phyloP scores from a whole-genome alignment of 2,329 filamentous ascomycete genomes.

The Sordariomycetes sp. region DNA sequence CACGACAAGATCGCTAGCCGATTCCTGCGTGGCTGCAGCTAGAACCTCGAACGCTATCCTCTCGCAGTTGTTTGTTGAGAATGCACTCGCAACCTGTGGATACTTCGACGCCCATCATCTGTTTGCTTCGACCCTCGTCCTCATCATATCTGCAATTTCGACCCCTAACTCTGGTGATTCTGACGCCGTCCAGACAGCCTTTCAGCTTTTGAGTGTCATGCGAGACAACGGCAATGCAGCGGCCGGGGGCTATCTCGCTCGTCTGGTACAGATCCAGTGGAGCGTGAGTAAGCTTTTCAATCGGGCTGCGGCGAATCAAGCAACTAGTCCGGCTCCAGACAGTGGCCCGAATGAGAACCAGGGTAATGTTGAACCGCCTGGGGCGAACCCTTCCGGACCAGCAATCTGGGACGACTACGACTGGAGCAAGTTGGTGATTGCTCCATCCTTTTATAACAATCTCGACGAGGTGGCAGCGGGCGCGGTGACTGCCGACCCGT shows the following conservation, averaged over 20 bases:
- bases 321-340: background rate
- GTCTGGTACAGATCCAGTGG: slow-evolving; percentile 7
- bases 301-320: slow-evolving; percentile 1
- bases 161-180: slow-evolving; percentile 8
- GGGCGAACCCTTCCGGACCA: background rate
- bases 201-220: slow-evolving; percentile 7
- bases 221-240: slow-evolving; percentile 7
- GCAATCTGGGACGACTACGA: slow-evolving; percentile 5
- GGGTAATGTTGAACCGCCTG: background rate
- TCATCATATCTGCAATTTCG: slow-evolving; percentile 8
- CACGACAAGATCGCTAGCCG: slow-evolving; percentile 7
- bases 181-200: slow-evolving; percentile 8
- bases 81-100: slow-evolving; percentile 7
- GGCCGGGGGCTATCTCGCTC: slow-evolving; percentile 6
- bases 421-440: slow-evolving; percentile 7
- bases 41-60: slow-evolving; percentile 7
- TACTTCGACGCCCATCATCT: slow-evolving; percentile 9
- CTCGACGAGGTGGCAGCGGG: slow-evolving; percentile 4
- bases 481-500: slow-evolving; percentile 4
- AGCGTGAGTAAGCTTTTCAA: slow-evolving; percentile 6
- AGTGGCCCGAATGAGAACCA: background rate
- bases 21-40: slow-evolving; percentile 7
- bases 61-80: slow-evolving; percentile 7
- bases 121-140: slow-evolving; percentile 7
- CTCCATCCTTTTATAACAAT: slow-evolving; percentile 3